These are phyloP conservation scores for Saitozyma podzolica DNA, from an alignment of 768 basidiomycete species.

Conservation along the genomic window DNA sequence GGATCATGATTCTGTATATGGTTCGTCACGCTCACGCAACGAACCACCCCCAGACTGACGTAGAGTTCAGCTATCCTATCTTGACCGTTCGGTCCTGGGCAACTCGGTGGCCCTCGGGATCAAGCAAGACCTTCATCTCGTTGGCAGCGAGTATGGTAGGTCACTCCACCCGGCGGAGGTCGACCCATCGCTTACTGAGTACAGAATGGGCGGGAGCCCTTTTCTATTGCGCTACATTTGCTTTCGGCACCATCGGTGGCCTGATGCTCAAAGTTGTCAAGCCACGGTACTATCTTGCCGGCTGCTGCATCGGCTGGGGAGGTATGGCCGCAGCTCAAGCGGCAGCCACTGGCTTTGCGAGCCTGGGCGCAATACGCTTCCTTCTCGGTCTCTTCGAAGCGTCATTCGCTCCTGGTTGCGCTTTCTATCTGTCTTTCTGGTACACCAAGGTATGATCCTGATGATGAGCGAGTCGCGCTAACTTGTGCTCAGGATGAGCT, in stretches of 20 bases:
- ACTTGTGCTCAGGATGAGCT: background rate
- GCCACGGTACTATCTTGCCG: background rate
- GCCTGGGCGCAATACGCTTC: too few relatives aligned
- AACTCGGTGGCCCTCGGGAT: too few relatives aligned
- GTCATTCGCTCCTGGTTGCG: background rate
- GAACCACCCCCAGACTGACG: too few relatives aligned
- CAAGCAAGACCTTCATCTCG: too few relatives aligned
- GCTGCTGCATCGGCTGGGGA: background rate
- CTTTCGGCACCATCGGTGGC: slow-evolving; percentile 29
- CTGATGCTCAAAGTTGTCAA: slow-evolving; percentile 15
- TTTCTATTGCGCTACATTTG: slow-evolving; percentile 40
- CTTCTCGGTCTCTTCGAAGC: too few relatives aligned
- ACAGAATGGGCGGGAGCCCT: background rate
- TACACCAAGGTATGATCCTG: background rate
- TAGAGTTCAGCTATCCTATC: too few relatives aligned
- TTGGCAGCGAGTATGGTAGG: too few relatives aligned
- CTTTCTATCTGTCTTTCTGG: background rate
- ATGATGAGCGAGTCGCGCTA: background rate
- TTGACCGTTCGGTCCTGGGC: too few relatives aligned
- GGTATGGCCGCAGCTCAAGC: background rate
- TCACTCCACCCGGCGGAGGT: too few relatives aligned
- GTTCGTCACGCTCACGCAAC: too few relatives aligned
- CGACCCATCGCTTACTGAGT: too few relatives aligned
- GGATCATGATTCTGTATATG: too few relatives aligned
- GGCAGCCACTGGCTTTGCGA: background rate